Percentiles rank a stretch among this genome's conserved stretches.
phyloP scores from a whole-genome alignment of 1,284 basidiomycete genomes.

The Malassezia vespertilionis region DNA sequence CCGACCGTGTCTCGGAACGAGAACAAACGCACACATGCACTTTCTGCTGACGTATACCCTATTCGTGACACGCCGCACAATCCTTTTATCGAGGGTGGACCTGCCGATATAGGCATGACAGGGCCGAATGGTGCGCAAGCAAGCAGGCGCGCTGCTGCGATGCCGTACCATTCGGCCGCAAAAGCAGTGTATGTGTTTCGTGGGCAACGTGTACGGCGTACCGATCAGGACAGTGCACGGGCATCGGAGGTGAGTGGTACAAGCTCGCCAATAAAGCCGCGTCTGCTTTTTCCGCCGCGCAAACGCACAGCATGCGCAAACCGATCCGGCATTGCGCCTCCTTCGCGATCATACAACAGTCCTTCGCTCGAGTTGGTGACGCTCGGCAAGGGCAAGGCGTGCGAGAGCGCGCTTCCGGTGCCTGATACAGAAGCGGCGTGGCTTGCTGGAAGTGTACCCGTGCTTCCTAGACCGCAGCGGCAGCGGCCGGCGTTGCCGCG shows the following conservation, averaged over 20 bases:
- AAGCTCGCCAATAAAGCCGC: conserved; percentile 9
- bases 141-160: conserved; percentile 16
- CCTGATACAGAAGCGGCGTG: conserved; percentile 6
- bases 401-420: no score
- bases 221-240: neutral
- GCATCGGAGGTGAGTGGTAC: neutral
- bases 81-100: conserved; percentile 41
- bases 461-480: neutral
- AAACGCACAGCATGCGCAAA: neutral
- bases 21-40: neutral
- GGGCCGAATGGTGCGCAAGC: conserved; percentile 23
- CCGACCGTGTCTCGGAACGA: no score
- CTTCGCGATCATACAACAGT: no score
- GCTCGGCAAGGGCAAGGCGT: no score
- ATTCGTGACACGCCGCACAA: conserved; percentile 37
- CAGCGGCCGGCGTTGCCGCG: neutral
- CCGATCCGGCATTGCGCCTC: neutral
- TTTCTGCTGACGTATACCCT: neutral
- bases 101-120: conserved; percentile 32
- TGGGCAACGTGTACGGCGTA: conserved; percentile 14
- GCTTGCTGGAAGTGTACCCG: neutral
- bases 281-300: conserved; percentile 6
- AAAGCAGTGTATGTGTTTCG: conserved; percentile 34
- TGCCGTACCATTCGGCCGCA: conserved; percentile 23
- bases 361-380: no score